phyloP scores from a whole-genome alignment of 169 alveolate genomes.

The Cytauxzoon felis region DNA sequence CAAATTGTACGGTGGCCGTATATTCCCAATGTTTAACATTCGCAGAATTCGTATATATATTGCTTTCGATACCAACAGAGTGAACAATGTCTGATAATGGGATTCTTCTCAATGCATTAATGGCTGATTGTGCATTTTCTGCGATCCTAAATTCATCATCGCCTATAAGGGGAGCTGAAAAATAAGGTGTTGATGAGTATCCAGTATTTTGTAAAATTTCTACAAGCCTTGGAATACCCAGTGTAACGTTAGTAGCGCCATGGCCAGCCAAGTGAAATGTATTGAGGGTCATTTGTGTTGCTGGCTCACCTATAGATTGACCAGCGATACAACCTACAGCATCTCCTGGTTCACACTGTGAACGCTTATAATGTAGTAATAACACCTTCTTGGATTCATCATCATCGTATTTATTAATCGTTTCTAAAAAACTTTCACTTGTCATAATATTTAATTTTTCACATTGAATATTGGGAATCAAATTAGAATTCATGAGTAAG shows the following conservation, averaged over 20 bases:
- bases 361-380: conserved; percentile 47
- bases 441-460: conserved; percentile 35
- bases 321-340: conserved; percentile 99
- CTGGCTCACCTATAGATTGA: conserved; percentile 99
- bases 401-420: background rate
- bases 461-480: conserved; percentile 16
- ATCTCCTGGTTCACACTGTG: conserved; percentile 91
- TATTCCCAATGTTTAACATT: conserved; percentile 73
- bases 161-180: conserved; percentile 65
- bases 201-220: conserved; percentile 91
- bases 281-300: conserved; percentile 99
- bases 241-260: conserved; percentile 98
- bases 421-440: conserved; percentile 1
- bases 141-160: conserved; percentile 52
- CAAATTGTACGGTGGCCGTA: conserved; percentile 81
- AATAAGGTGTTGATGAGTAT: conserved; percentile 68
- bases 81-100: conserved; percentile 82
- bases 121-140: conserved; percentile 79
- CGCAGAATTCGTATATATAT: conserved; percentile 29
- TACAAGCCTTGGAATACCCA: conserved; percentile 98
- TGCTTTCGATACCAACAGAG: conserved; percentile 65
- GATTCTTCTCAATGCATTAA: conserved; percentile 80
- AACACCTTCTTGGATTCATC: conserved; percentile 10
- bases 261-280: conserved; percentile 99
- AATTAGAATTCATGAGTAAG: conserved; percentile 53